Conservation (phyloP, 306 rosid genomes). For the Hylodesmum podocarpum region DNA sequence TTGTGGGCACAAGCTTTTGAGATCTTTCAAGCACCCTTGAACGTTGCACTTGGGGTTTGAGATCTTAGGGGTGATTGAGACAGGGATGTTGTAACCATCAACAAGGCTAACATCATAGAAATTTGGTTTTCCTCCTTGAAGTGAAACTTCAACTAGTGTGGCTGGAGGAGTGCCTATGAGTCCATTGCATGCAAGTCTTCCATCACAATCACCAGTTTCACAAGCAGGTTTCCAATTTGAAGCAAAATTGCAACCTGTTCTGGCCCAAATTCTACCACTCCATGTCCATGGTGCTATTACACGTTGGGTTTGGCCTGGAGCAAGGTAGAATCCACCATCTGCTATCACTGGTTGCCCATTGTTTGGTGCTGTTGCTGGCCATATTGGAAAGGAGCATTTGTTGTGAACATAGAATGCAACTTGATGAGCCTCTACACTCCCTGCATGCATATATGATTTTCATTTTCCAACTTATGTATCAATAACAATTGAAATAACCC, state of each 20-base stretch:
- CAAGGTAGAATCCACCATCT: conserved; percentile 79
- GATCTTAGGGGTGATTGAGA: conserved; percentile 42
- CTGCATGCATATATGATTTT: conserved; percentile 32
- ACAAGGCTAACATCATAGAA: conserved; percentile 84
- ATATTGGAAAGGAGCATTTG: conserved; percentile 76
- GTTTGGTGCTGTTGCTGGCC: conserved; percentile 95
- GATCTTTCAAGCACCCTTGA: conserved; percentile 60
- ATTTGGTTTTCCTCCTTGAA: conserved; percentile 57
- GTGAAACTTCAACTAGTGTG: conserved; percentile 67
- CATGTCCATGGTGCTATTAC: conserved; percentile 66
- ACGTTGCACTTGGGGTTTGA: conserved; percentile 45
- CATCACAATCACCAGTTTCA: conserved; percentile 88
- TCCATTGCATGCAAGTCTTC: conserved; percentile 76
- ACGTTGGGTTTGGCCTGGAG: conserved; percentile 45
- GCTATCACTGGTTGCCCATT: conserved; percentile 69
- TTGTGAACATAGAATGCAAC: conserved; percentile 60
- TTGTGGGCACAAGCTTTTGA: conserved; percentile 55
- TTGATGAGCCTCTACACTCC: conserved; percentile 45
- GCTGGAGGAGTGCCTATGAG: conserved; percentile 82
- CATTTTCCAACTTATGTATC: background rate
- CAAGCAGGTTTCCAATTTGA: conserved; percentile 54
- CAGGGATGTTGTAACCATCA: conserved; percentile 79
- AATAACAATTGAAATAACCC: background rate
- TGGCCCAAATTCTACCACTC: conserved; percentile 92
- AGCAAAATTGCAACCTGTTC: conserved; percentile 76